These are phyloP conservation scores for Candida piceae DNA, from an alignment of 805 yeast genomes.

Conservation along the genomic window DNA sequence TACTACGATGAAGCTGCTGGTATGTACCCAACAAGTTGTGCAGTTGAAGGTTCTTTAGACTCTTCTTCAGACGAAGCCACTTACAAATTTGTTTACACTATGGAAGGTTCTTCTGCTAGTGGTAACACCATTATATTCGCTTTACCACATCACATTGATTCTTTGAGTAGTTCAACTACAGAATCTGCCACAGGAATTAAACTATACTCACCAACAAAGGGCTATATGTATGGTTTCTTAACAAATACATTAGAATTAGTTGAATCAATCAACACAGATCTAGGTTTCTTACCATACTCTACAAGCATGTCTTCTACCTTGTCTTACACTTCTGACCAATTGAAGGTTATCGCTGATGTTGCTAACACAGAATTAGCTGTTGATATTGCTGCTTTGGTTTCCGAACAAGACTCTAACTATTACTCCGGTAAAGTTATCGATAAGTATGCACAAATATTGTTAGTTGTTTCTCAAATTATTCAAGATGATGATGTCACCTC, in stretches of 20 bases:
- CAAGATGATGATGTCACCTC: slow-evolving; percentile 38
- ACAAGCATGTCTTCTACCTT: slow-evolving; percentile 26
- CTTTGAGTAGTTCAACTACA: slow-evolving; percentile 23
- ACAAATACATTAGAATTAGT: slow-evolving; percentile 36
- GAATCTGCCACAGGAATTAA: slow-evolving; percentile 28
- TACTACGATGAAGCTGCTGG: slow-evolving; percentile 66
- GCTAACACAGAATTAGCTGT: slow-evolving; percentile 42
- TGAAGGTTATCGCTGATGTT: slow-evolving; percentile 37
- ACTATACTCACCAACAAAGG: slow-evolving; percentile 45
- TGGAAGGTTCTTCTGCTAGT: slow-evolving; percentile 39
- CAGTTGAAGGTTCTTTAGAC: slow-evolving; percentile 35
- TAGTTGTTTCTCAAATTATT: slow-evolving; percentile 45
- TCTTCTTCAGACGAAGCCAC: slow-evolving; percentile 31
- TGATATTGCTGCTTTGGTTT: slow-evolving; percentile 39
- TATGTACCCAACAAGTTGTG: slow-evolving; percentile 37
- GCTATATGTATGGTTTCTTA: slow-evolving; percentile 38
- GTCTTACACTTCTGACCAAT: slow-evolving; percentile 39
- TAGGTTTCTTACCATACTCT: slow-evolving; percentile 49
- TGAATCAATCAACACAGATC: slow-evolving; percentile 34
- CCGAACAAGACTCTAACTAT: slow-evolving; percentile 39
- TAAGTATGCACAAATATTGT: slow-evolving; percentile 52
- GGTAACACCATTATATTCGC: slow-evolving; percentile 40
- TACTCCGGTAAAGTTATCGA: slow-evolving; percentile 50
- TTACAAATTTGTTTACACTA: slow-evolving; percentile 38
- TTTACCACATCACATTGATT: slow-evolving; percentile 44